Evolutionary conservation across 164 flowering plant species (phyloP).

Genomic region (Macadamia tetraphylla): DNA sequence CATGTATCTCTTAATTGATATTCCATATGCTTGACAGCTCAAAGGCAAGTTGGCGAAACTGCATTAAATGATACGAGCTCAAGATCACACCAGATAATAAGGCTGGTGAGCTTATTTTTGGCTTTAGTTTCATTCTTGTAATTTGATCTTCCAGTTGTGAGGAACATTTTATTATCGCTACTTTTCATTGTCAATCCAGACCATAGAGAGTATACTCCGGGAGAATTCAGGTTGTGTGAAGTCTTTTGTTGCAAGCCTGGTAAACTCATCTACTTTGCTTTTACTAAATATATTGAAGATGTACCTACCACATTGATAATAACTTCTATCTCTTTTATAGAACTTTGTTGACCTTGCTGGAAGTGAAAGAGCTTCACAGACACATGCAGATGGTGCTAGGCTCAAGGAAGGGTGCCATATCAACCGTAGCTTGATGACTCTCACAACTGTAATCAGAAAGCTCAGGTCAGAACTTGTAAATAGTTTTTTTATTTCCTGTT

Average conservation of each 20-base stretch:
- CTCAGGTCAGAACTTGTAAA: slow-evolving; percentile 57
- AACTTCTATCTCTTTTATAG: slow-evolving; percentile 33
- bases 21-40: slow-evolving; percentile 53
- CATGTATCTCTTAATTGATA: background rate
- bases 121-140: background rate
- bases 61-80: slow-evolving; percentile 96
- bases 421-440: slow-evolving; percentile 93
- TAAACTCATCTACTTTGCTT: slow-evolving; percentile 22
- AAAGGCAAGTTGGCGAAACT: slow-evolving; percentile 99
- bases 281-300: background rate
- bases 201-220: slow-evolving; percentile 86
- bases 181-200: slow-evolving; percentile 43
- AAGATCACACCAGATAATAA: slow-evolving; percentile 94
- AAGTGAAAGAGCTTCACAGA: slow-evolving; percentile 90
- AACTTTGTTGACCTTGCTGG: slow-evolving; percentile 99
- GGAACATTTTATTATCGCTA: background rate
- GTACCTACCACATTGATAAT: background rate
- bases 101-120: slow-evolving; percentile 59
- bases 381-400: slow-evolving; percentile 93
- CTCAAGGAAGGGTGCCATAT: slow-evolving; percentile 99
- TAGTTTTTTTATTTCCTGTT: no score
- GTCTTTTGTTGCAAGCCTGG: slow-evolving; percentile 91
- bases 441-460: slow-evolving; percentile 96
- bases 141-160: background rate
- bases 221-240: slow-evolving; percentile 87